Evolutionary conservation across 192 early-diverging fungal genomes (phyloP), one percentile per base, ranked within the genome.

Genomic region (Backusella parvicylindrica): DNA sequence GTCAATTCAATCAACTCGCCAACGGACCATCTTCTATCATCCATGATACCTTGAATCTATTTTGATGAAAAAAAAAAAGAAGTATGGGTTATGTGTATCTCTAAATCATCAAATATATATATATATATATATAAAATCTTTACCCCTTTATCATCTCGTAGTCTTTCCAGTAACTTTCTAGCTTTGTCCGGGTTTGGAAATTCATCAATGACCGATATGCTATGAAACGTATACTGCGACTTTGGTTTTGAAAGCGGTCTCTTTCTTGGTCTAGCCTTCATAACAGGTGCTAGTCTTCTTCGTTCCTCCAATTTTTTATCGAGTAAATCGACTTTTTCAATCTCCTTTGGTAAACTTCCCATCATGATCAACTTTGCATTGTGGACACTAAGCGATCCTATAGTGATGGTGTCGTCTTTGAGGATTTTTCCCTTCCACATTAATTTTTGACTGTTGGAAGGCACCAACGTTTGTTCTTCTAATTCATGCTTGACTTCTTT

Each of bases 1-100:
- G 91, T 89, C 13, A 95, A 76, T 77, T 95, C 93, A 6, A 80
- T 89, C 50, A 95, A 77, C 16, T 72, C 78, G 1, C 89, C 88
- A 7, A 95, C 91, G 15, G 76, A 83, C 91, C 91, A 95, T 77
- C 86, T 75, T 76, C 90, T 82, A 30, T 87, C 50, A 41, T 79
- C 72, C 89, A 90, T 89, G 41, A 90, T 86, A 4, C 73, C 85
- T 28, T 73, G 38, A 33, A 90, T 86, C 79, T 80, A 53, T 12
- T 68, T 6, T 36, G 6, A 1, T 36, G 11, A 41, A 41, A 41
- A 41, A 11, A 41, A 41, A 41, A 32, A 15, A 70, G 16, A 47
- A 43, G n/a, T n/a, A n/a, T n/a, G n/a, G n/a, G n/a, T n/a, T n/a
- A n/a, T n/a, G n/a, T n/a, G n/a, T n/a, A n/a, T n/a, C n/a, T n/a